Base-by-base conservation (phyloP, 1,139 yeast species). In the Scheffersomyces illinoinensis region DNA sequence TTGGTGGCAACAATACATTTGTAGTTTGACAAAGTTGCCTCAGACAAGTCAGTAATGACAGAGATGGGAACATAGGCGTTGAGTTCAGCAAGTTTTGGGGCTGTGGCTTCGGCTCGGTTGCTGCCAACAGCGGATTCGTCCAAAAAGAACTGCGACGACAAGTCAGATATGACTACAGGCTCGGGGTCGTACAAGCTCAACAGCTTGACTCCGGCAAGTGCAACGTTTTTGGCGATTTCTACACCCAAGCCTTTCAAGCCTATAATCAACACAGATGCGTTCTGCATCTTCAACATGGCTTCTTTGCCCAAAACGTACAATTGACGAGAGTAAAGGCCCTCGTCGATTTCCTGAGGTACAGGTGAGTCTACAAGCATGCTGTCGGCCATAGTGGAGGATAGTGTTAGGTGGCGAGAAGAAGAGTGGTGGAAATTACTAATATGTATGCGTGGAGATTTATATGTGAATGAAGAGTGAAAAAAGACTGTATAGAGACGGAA, bases 201-300 rank as follows among this genome's bases (percentile, higher is more conserved):
- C 19, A 97, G 89, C 77, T 95, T 96, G 67, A 95, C 99, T 66
- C 99, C 99, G 2, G 99, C 99, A 58, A 95, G 83, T 0, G 97
- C 97, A 58, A 95, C 92, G 75, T 95, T 95, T 76, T 95, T 96
- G 50, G 99, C 98, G 61, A 95, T 93, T 75, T 95, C 99, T 54
- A 91, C 85, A 66, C 99, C 99, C 55, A 95, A 80, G 49, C 99
- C 99, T 71, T 87, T 88, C 62, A 93, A 78, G 3, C 99, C 99
- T 63, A 93, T 86, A 58, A 95, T 82, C 56, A 95, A 84, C 20
- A 95, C 97, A 68, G 90, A 92, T 53, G 98, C 93, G 65, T 86
- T 83, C 70, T 95, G 97, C 98, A 95, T 91, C 74, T 92, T 91
- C 69, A 93, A 82, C 99, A 95, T 95, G 57, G 99, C 99, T 67